Conservation (phyloP, 257 asterid species). For the Verbena officinalis region DNA sequence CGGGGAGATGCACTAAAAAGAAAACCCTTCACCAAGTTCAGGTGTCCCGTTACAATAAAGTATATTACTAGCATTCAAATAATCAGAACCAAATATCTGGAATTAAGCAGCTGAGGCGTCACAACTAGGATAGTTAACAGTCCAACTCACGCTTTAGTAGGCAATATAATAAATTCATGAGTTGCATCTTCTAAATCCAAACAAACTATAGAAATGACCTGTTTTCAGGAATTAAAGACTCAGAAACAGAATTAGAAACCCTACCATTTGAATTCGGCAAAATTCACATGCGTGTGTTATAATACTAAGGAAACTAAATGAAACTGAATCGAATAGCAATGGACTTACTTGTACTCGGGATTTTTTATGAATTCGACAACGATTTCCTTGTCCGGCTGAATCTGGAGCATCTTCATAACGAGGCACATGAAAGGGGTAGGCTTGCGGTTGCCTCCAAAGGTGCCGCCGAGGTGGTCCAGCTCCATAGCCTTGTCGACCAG, state of each 20-base stretch:
- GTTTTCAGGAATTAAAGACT: background rate
- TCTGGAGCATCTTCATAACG: slow-evolving; percentile 94
- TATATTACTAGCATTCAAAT: background rate
- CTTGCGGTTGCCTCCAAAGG: slow-evolving; percentile 75
- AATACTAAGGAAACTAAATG: background rate
- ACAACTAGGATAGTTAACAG: background rate
- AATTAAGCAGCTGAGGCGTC: background rate
- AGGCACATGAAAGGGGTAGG: slow-evolving; percentile 94
- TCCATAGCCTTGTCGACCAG: slow-evolving; percentile 99
- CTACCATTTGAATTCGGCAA: background rate
- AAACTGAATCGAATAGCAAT: background rate
- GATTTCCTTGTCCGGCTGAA: slow-evolving; percentile 96
- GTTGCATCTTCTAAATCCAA: background rate
- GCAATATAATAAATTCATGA: background rate
- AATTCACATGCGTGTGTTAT: too few relatives aligned
- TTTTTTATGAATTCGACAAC: slow-evolving; percentile 94
- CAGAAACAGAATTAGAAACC: background rate
- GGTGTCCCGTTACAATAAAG: background rate
- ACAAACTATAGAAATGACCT: slow-evolving; percentile 10
- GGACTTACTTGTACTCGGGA: slow-evolving; percentile 78
- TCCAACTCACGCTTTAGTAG: background rate
- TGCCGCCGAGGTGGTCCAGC: slow-evolving; percentile 93
- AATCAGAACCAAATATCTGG: background rate
- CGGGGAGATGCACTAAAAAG: background rate
- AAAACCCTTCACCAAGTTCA: background rate